phyloP scores from a whole-genome alignment of 148 eudicot species.

The Tetragonia tetragonoides region DNA sequence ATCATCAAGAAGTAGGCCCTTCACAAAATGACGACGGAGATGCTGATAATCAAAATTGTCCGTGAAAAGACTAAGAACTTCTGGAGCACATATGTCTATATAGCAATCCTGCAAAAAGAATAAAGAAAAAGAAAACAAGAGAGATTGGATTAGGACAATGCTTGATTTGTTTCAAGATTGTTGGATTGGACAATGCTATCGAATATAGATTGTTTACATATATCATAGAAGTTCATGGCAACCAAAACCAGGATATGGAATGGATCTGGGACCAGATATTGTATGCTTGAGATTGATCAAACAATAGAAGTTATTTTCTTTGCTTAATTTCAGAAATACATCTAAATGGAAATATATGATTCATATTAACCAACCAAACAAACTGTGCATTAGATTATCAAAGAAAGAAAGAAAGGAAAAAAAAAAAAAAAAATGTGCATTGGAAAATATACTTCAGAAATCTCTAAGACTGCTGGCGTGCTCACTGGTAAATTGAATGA shows the following conservation, averaged over 20 bases:
- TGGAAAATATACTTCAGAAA: not conserved
- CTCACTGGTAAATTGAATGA: not conserved
- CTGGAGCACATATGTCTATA: slow-evolving; percentile 87
- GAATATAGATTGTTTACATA: too few species aligned
- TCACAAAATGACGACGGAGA: slow-evolving; percentile 92
- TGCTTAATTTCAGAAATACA: not conserved
- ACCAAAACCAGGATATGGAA: not conserved
- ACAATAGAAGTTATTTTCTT: not conserved
- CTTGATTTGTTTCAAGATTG: not conserved
- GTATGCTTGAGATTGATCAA: not conserved
- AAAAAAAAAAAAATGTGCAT: too few species aligned
- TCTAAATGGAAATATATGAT: not conserved
- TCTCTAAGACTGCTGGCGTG: not conserved
- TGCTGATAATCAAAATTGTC: slow-evolving; percentile 99
- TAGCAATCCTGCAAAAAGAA: slow-evolving; percentile 72
- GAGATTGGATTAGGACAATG: not conserved
- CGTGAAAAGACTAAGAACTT: slow-evolving; percentile 81
- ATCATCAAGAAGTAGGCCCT: slow-evolving; percentile 86
- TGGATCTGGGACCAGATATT: not conserved
- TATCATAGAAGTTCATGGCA: not conserved
- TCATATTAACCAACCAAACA: not conserved
- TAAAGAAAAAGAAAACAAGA: not conserved
- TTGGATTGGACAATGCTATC: too few species aligned
- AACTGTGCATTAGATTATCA: not conserved
- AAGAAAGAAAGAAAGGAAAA: too few species aligned